These are phyloP conservation scores for Globisporangium nunn DNA, from an alignment of 352 stramenopile species.

Conservation along the genomic window DNA sequence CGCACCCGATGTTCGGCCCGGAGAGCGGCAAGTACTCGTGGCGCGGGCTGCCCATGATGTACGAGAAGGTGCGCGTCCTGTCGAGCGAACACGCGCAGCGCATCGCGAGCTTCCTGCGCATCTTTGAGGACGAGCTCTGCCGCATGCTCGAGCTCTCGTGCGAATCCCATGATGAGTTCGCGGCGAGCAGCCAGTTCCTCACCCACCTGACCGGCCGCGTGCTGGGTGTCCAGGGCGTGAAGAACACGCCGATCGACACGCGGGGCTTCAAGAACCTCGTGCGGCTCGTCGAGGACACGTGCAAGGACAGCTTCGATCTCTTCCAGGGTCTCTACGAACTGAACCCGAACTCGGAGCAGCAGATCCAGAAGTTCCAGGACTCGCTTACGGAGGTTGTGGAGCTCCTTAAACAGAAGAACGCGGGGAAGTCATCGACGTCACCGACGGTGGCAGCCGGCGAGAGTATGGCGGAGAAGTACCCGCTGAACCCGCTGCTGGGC, in stretches of 20 bases:
- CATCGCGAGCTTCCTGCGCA: conserved; percentile 90
- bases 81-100: conserved; percentile 41
- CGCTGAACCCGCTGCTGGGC: conserved; percentile 72
- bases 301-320: conserved; percentile 96
- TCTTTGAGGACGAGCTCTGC: conserved; percentile 96
- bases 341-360: conserved; percentile 88
- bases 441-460: not conserved
- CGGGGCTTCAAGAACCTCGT: conserved; percentile 97
- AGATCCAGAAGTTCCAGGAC: conserved; percentile 73
- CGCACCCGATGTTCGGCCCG: conserved; percentile 98
- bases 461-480: conserved; percentile 51
- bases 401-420: conserved; percentile 21
- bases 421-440: not conserved
- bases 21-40: conserved; percentile 94
- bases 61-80: conserved; percentile 88
- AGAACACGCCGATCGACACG: conserved; percentile 93
- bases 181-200: conserved; percentile 97
- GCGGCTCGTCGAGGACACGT: conserved; percentile 94
- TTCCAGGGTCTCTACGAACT: conserved; percentile 98
- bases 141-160: conserved; percentile 96
- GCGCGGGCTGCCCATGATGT: conserved; percentile 94
- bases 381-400: conserved; percentile 48
- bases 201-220: conserved; percentile 97
- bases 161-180: conserved; percentile 94
- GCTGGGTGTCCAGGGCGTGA: conserved; percentile 84